Evolutionary conservation across 2,329 filamentous ascomycete species (phyloP), one percentile per base, ranked within the genome.

Genomic region (Paraphoma sp.): DNA sequence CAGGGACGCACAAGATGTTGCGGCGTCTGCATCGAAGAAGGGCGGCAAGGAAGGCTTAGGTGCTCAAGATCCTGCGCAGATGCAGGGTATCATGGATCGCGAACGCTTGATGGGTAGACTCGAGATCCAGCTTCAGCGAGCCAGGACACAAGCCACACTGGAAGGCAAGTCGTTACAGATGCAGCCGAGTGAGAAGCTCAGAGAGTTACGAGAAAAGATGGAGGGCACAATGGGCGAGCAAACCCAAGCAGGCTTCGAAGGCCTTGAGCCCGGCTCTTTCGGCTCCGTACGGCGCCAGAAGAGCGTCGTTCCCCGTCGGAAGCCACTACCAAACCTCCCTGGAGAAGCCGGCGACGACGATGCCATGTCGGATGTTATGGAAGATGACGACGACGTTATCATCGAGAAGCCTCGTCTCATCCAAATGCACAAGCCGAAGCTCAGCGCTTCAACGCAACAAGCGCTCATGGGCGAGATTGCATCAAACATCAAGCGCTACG

Each of bases 111-210:
- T 99, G 90, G 91, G 93, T 73, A 89, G 93, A 51, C 84, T 99
- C 54, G 93, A 97, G 77, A 96, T 92, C 83, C 95, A 98, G 78
- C 87, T 99, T 42, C 94, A 98, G 80, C 85, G 95, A 62, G 94
- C 97, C 63, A 98, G 98, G 85, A 98, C 95, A 0, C 93, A 98
- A 74, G 97, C 92, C 79, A 97, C 97, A 78, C 86, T 99, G 31
- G 95, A 98, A 78, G 95, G 95, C 65, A 92, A 92, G 75, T 88
- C 92, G 8, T 97, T 94, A 90, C 81, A 85, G 50, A 84, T 90
- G 62, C 92, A 92, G 36, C 94, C 95, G 11, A 97, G 93, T 44
- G 95, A 99, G 79, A 89, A 93, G 69, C 83, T 99, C 56, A 89
- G 95, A 63, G 94, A 96, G 63, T 83, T 98, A 48, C 89, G 95